These are phyloP conservation scores for Yamadazyma phyllophila DNA, from an alignment of 805 yeast genomes.

Conservation along the genomic window DNA sequence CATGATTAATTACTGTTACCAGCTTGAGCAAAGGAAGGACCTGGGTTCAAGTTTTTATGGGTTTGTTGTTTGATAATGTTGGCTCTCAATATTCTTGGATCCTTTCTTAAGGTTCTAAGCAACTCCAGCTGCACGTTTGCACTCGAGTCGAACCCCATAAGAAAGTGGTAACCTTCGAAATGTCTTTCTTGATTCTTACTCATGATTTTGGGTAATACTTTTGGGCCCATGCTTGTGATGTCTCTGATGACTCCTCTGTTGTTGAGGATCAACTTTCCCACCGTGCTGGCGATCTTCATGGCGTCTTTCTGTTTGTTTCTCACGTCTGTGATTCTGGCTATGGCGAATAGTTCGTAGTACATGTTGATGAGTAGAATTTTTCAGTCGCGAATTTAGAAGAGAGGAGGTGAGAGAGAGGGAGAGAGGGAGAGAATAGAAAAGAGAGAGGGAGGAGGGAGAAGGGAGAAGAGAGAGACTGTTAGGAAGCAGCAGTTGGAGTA, in stretches of 20 bases:
- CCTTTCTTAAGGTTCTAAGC: conserved; percentile 72
- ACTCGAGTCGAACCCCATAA: conserved; percentile 83
- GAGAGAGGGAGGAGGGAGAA: too few species aligned
- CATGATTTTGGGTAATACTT: conserved; percentile 75
- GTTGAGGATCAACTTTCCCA: conserved; percentile 77
- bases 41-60: conserved; percentile 50
- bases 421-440: too few species aligned
- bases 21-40: conserved; percentile 54
- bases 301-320: conserved; percentile 40
- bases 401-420: not conserved
- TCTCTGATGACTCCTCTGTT: conserved; percentile 94
- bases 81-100: conserved; percentile 87
- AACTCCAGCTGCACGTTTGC: conserved; percentile 85
- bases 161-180: conserved; percentile 85
- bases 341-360: conserved; percentile 89
- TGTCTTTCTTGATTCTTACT: conserved; percentile 85
- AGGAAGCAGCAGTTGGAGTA: too few species aligned
- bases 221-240: conserved; percentile 74
- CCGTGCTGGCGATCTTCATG: conserved; percentile 49
- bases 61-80: conserved; percentile 64
- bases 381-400: conserved; percentile 1
- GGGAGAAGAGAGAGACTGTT: too few species aligned
- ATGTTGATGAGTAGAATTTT: conserved; percentile 32
- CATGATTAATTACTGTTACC: conserved; percentile 12
- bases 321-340: conserved; percentile 75